These are phyloP conservation scores for Tothia fuscella DNA, from an alignment of 2,329 filamentous ascomycete genomes.

Conservation along the genomic window DNA sequence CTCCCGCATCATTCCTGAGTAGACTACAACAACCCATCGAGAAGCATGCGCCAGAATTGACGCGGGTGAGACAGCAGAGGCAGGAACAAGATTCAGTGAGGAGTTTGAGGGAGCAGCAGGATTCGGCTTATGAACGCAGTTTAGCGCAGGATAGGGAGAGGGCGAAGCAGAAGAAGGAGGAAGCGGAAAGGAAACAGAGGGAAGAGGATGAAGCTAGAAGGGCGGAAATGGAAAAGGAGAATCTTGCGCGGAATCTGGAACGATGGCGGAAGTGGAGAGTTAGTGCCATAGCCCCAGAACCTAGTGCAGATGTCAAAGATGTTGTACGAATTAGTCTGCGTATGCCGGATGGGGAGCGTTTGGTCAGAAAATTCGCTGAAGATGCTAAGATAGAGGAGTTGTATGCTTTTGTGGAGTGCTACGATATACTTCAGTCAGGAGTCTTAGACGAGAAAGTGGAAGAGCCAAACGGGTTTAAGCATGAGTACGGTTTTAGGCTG, in stretches of 20 bases:
- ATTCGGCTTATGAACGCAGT: conserved; percentile 85
- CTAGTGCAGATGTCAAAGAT: conserved; percentile 49
- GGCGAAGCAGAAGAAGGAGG: conserved; percentile 62
- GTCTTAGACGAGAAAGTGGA: conserved; percentile 25
- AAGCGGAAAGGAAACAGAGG: conserved; percentile 50
- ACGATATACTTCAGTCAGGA: conserved; percentile 47
- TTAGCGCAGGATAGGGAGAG: conserved; percentile 80
- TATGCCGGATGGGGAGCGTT: conserved; percentile 54
- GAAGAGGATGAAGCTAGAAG: conserved; percentile 56
- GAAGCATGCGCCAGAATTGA: conserved; percentile 64
- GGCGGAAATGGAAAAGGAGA: conserved; percentile 49
- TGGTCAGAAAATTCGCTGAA: conserved; percentile 62
- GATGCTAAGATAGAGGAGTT: conserved; percentile 72
- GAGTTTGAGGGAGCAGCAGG: conserved; percentile 73
- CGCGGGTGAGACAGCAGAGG: conserved; percentile 61
- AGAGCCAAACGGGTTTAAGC: conserved; percentile 58
- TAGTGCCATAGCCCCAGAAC: conserved; percentile 55
- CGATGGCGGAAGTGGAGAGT: conserved; percentile 78
- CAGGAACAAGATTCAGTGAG: conserved; percentile 72
- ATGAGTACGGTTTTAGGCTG: conserved; percentile 75
- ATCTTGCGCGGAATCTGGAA: conserved; percentile 39
- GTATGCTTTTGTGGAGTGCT: conserved; percentile 93
- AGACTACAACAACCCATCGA: conserved; percentile 64
- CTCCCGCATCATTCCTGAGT: conserved; percentile 57
- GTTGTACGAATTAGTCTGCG: conserved; percentile 59